Percentiles rank a stretch among this genome's conserved stretches.
Evolutionary conservation across 108 stramenopile genomes (phyloP).

Genomic region (Schizochytrium sp.): DNA sequence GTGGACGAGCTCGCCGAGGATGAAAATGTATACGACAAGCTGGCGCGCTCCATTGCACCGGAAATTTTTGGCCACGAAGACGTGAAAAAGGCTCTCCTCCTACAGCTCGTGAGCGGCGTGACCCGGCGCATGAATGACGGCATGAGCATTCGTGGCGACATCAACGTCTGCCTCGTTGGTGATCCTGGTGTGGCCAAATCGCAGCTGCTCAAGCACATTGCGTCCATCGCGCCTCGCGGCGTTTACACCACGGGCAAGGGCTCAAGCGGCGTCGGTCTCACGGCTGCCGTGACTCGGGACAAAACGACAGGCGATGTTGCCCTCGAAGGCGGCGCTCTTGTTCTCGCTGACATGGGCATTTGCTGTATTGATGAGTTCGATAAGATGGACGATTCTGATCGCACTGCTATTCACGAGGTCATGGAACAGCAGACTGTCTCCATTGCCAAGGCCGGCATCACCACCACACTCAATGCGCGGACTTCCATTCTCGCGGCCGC

Average conservation of each 20-base stretch:
- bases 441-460: slow-evolving; percentile 97
- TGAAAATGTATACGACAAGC: slow-evolving; percentile 30
- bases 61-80: slow-evolving; percentile 98
- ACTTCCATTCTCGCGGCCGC: slow-evolving; percentile 95
- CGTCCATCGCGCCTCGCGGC: slow-evolving; percentile 82
- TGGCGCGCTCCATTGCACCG: slow-evolving; percentile 79
- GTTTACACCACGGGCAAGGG: slow-evolving; percentile 99
- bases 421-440: slow-evolving; percentile 99
- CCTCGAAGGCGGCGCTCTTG: slow-evolving; percentile 95
- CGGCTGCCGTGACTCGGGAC: slow-evolving; percentile 90
- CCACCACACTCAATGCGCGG: slow-evolving; percentile 94
- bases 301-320: slow-evolving; percentile 86
- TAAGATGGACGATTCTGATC: slow-evolving; percentile 91
- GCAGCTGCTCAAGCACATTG: slow-evolving; percentile 92
- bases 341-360: slow-evolving; percentile 93
- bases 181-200: slow-evolving; percentile 99
- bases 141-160: slow-evolving; percentile 90
- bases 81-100: slow-evolving; percentile 85
- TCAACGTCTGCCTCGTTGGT: slow-evolving; percentile 95
- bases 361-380: slow-evolving; percentile 98
- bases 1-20: slow-evolving; percentile 41
- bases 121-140: slow-evolving; percentile 79
- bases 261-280: slow-evolving; percentile 90
- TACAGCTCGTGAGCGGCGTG: slow-evolving; percentile 91
- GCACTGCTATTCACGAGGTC: slow-evolving; percentile 98